A percentile compares a stretch with the other conserved stretches of the same genome.
phyloP scores from a whole-genome alignment of 108 stramenopile genomes.

The Cyclotella sp. region DNA sequence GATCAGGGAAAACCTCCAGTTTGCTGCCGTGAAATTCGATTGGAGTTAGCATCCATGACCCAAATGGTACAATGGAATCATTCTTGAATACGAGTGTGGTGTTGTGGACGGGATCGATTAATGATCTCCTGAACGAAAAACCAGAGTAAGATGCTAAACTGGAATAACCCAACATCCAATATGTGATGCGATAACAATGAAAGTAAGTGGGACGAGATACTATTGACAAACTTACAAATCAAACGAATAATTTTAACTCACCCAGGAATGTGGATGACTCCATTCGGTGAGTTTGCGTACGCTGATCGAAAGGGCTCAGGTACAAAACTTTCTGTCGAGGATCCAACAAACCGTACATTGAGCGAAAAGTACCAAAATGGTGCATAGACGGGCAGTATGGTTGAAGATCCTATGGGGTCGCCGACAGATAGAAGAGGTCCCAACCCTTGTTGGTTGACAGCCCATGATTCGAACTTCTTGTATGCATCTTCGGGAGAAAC shows the following conservation, averaged over 20 bases:
- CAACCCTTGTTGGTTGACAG: conserved; percentile 73
- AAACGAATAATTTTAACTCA: neutral
- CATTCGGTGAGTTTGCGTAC: conserved; percentile 43
- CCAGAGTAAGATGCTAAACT: conserved; percentile 75
- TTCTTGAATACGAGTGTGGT: conserved; percentile 80
- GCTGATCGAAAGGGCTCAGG: conserved; percentile 64
- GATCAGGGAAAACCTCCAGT: conserved; percentile 77
- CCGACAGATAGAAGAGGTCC: conserved; percentile 55
- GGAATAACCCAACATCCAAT: no score
- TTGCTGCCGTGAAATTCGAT: conserved; percentile 27
- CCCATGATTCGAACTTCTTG: conserved; percentile 75
- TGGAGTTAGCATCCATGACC: conserved; percentile 77
- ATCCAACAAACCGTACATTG: conserved; percentile 66
- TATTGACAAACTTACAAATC: neutral
- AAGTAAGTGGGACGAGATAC: no score
- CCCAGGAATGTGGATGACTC: conserved; percentile 72
- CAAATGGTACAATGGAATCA: conserved; percentile 73
- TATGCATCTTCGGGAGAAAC: conserved; percentile 74
- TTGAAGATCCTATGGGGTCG: conserved; percentile 39
- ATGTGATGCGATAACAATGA: no score
- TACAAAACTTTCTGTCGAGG: conserved; percentile 2
- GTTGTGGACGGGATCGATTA: conserved; percentile 81
- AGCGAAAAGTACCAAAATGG: conserved; percentile 85
- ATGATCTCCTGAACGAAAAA: conserved; percentile 71
- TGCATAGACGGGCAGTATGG: conserved; percentile 66